Evolutionary conservation across 23 red algal species (phyloP).

Genomic region (Chondrus crispus): DNA sequence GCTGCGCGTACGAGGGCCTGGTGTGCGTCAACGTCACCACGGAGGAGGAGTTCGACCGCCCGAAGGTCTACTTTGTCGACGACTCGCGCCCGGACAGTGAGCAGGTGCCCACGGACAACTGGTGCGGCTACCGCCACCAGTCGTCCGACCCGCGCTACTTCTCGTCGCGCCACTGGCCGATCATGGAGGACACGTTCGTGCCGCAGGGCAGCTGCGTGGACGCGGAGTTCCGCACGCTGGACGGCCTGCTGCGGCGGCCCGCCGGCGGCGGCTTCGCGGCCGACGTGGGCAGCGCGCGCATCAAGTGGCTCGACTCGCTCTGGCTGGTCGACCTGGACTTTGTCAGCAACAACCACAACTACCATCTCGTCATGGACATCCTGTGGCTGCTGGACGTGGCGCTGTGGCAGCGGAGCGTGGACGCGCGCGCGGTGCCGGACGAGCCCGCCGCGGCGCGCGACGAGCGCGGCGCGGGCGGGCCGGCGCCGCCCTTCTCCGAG

Average conservation of each 20-base stretch:
- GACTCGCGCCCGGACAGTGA: not conserved
- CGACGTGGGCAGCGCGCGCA: not conserved
- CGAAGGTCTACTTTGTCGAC: constrained; percentile 37
- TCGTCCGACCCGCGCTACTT: constrained; percentile 44
- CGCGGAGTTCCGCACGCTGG: not conserved
- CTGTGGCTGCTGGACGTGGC: not conserved
- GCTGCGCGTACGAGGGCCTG: constrained; percentile 37
- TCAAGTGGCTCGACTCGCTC: not conserved
- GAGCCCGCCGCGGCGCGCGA: not conserved
- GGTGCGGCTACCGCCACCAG: constrained; percentile 21
- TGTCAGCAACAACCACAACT: constrained; percentile 1
- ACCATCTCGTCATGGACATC: not conserved
- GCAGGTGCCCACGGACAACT: not conserved
- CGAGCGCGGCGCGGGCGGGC: no score
- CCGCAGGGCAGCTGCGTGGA: constrained; percentile 28
- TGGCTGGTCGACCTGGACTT: constrained; percentile 7
- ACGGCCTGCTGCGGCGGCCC: not conserved
- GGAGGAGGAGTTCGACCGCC: not conserved
- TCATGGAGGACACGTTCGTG: constrained; percentile 7
- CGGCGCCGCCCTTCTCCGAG: not conserved
- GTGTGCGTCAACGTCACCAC: constrained; percentile 17
- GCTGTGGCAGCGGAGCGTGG: not conserved
- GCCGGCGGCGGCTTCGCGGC: not conserved
- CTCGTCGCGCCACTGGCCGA: constrained; percentile 43
- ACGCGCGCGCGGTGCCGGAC: not conserved